A percentile compares a stretch with the other conserved stretches of the same genome.
Evolutionary conservation across 805 yeast species (phyloP).

Genomic region (Starmera caribaea): DNA sequence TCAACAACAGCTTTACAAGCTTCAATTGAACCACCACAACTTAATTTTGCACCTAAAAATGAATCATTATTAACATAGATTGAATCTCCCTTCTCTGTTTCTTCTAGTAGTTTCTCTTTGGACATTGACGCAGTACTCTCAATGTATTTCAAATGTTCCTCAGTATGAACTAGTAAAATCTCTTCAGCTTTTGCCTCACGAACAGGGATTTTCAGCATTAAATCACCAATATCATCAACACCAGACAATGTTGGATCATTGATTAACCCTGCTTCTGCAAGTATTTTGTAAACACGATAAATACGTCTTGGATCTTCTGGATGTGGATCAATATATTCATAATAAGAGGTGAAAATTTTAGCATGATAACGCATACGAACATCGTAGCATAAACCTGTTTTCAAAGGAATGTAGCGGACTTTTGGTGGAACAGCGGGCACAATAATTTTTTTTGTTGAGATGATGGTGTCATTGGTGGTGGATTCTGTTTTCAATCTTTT

Average conservation of each 20-base stretch:
- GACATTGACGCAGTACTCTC: constrained; percentile 70
- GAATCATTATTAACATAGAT: constrained; percentile 93
- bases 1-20: constrained; percentile 94
- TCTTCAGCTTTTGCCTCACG: constrained; percentile 86
- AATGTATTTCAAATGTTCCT: constrained; percentile 67
- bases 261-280: constrained; percentile 90
- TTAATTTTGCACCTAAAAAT: constrained; percentile 72
- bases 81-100: constrained; percentile 89
- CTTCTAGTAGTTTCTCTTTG: constrained; percentile 64
- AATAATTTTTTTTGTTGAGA: constrained; percentile 22
- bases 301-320: constrained; percentile 98
- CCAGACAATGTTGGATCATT: constrained; percentile 64
- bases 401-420: constrained; percentile 60
- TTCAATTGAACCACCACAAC: constrained; percentile 96
- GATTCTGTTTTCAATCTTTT: no score
- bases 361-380: constrained; percentile 98
- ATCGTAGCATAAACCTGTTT: constrained; percentile 93
- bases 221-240: constrained; percentile 66
- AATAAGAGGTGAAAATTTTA: constrained; percentile 82
- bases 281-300: constrained; percentile 82
- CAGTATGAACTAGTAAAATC: constrained; percentile 76
- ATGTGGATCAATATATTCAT: constrained; percentile 94
- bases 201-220: constrained; percentile 83
- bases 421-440: constrained; percentile 60
- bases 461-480: no score